phyloP scores from a whole-genome alignment of 805 yeast species.

The Candida orba region DNA sequence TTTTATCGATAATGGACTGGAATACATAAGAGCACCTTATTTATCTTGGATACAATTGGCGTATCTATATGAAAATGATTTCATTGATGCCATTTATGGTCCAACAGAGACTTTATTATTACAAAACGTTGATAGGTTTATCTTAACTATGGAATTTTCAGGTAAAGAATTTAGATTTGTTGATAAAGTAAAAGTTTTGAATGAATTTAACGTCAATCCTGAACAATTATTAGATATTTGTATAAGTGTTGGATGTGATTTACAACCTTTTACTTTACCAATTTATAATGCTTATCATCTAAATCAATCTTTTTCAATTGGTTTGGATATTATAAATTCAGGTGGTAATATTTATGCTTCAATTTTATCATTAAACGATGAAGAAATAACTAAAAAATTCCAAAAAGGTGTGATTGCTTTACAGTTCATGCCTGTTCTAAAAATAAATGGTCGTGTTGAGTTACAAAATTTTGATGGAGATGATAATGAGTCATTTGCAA shows the following conservation, averaged over 20 bases:
- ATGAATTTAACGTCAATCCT: conserved; percentile 52
- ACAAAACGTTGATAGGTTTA: conserved; percentile 58
- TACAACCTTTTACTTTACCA: conserved; percentile 60
- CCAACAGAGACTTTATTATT: conserved; percentile 72
- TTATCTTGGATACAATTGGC: conserved; percentile 74
- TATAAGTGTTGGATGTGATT: conserved; percentile 69
- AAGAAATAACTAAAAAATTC: conserved; percentile 40
- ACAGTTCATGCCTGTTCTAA: conserved; percentile 68
- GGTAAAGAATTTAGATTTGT: conserved; percentile 60
- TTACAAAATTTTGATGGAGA: conserved; percentile 39
- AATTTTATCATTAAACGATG: conserved; percentile 40
- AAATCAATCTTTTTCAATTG: conserved; percentile 26
- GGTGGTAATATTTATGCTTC: conserved; percentile 43
- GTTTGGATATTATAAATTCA: conserved; percentile 31
- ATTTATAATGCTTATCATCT: conserved; percentile 26
- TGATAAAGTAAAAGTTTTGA: conserved; percentile 48
- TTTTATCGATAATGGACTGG: conserved; percentile 48
- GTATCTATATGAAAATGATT: conserved; percentile 49
- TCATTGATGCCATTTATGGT: conserved; percentile 74
- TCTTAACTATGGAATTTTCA: conserved; percentile 62
- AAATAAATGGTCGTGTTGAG: conserved; percentile 60
- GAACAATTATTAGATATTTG: conserved; percentile 71
- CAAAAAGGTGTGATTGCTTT: conserved; percentile 64
- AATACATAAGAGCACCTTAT: conserved; percentile 76
- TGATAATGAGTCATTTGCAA: neutral